Evolutionary conservation across 176 grass and related monocot species (phyloP), one percentile per base, ranked within the genome.

Genomic region (Rhynchospora pubera): DNA sequence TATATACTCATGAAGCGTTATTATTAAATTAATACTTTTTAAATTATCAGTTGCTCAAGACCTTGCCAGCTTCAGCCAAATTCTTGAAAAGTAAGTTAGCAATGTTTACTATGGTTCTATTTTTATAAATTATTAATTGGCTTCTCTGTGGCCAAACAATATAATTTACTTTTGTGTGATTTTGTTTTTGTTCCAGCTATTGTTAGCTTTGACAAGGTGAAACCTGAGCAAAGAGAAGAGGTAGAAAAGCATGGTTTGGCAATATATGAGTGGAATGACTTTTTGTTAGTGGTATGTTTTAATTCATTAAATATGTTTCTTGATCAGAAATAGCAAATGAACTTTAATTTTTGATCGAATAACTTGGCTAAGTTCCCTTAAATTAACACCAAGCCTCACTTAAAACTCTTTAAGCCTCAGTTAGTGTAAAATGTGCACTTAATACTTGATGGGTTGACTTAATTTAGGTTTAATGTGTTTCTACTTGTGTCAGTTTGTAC

Each of bases 181-280:
- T 66, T 76, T 43, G 16, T 85, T 87, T 87, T 86, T 16, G 18
- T 84, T 86, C n/a, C 62, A 99, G 96, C 84, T 76, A 93, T 99
- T 88, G 96, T 99, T 65, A 95, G 92, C 60, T 99, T 95, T 84
- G 96, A 92, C 74, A 91, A 91, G 74, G 92, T 99, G 63, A 84
- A 83, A 77, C 57, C 89, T 13, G 91, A 93, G 70, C 84, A 90
- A 69, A 93, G 81, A 84, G 89, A 99, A 90, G 88, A 81, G 68
- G 80, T 88, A 81, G 84, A 91, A 84, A 80, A 95, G 30, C 89
- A 86, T 34, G 92, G 92, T 32, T 82, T 99, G 63, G 87, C 81
- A 84, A 90, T 99, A 69, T 95, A 91, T 66, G 82, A 89, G 8
- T 98, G 96, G 96, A 82, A 93, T 79, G 92, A 98, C 46, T 98